A percentile compares a stretch with the other conserved stretches of the same genome.
These are phyloP conservation scores for Mariannaea sp. DNA, from an alignment of 2,329 filamentous ascomycete genomes.

Conservation along the genomic window DNA sequence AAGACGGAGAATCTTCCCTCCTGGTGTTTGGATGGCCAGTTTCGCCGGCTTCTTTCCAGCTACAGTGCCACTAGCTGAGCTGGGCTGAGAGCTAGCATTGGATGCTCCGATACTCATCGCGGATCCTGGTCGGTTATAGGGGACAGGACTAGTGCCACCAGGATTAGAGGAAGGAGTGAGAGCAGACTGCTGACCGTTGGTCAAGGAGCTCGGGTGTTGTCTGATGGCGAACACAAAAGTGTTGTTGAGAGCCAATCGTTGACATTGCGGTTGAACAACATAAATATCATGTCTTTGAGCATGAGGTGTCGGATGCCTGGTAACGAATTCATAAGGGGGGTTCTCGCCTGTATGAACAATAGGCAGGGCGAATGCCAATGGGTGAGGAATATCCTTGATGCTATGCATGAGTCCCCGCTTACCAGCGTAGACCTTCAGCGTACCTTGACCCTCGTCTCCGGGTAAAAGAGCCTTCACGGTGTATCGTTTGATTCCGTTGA, in stretches of 20 bases:
- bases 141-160: constrained; percentile 60
- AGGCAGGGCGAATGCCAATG: constrained; percentile 86
- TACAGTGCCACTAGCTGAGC: constrained; percentile 56
- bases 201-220: constrained; percentile 75
- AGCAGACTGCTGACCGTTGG: constrained; percentile 40
- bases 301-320: constrained; percentile 92
- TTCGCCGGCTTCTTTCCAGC: constrained; percentile 86
- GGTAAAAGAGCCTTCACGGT: constrained; percentile 92
- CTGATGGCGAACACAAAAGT: constrained; percentile 97
- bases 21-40: constrained; percentile 90
- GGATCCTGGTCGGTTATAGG: constrained; percentile 64
- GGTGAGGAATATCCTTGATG: constrained; percentile 93
- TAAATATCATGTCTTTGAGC: constrained; percentile 98
- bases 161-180: constrained; percentile 55
- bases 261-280: constrained; percentile 93
- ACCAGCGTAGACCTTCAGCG: constrained; percentile 90
- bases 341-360: constrained; percentile 91
- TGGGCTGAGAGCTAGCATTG: constrained; percentile 62
- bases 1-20: constrained; percentile 89
- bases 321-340: constrained; percentile 90
- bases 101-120: constrained; percentile 68
- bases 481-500: constrained; percentile 83
- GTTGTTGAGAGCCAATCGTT: constrained; percentile 87
- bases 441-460: constrained; percentile 86
- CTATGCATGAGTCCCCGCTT: constrained; percentile 96